Base-by-base conservation (phyloP, 257 asterid species). In the Solanum chaucha region DNA sequence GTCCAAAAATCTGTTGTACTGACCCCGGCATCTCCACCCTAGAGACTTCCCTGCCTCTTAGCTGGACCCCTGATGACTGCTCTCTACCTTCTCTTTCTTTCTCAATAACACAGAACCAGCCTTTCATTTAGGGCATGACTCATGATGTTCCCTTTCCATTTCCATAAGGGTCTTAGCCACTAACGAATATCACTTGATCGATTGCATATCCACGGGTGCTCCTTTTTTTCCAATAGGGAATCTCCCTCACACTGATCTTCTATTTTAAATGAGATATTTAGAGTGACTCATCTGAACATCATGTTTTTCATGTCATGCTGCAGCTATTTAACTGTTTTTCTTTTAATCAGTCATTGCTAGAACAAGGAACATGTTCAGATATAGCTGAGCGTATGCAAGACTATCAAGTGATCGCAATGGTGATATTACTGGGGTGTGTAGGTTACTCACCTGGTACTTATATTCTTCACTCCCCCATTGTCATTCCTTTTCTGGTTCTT, bases 361-460 rank as follows among this genome's bases (percentile, higher is more conserved):
- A 95, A 89, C 92, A 95, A 87, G 98, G 89, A 89, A 91, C 88
- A 87, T 85, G 86, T 24, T 84, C 84, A 64, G 91, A 93, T 85
- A 91, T 97, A 65, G 90, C 93, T 65, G 95, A 93, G 78, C 95
- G 95, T 81, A 84, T 97, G 94, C 95, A 93, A 72, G 95, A 90
- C 71, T 97, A 97, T 89, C 97, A 95, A 90, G 95, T 93, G 77
- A 90, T 94, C 85, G 98, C 98, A 67, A 95, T 92, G 99, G 90
- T 97, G 70, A 92, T 95, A 28, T 91, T 97, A 89, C 86, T 93
- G 92, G 99, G 99, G 98, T 95, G 92, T 80, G 92, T 84, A 19
- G 73, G 38, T 30, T 24, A 22, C 40, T 80, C 85, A 19, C 35
- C 26, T 17, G 74, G 75, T 34, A 35, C 70, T 41, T 61, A 15